Evolutionary conservation across 108 stramenopile genomes (phyloP), one percentile per base, ranked within the genome.

Genomic region (Bacterosira constricta): DNA sequence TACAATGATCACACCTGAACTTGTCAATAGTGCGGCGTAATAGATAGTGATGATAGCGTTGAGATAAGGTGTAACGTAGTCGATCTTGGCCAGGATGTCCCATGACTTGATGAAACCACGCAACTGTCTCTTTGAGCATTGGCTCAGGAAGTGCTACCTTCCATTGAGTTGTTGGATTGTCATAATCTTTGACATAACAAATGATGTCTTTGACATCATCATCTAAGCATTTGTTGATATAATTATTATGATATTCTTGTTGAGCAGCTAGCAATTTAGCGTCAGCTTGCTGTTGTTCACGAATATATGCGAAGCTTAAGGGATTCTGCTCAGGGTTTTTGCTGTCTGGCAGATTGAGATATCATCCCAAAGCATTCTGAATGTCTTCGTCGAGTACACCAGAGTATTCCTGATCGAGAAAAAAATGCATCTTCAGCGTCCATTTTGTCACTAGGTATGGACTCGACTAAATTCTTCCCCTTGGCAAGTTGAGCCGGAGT

Each of bases 101-200:
- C 10, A 79, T 63, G 12, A 56, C 20, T 7, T 51, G 34, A 36
- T 84, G 83, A 66, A 60, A 84, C 70, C 74, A 84, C 15, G 39
- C 23, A 21, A 78, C 32, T 11, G 45, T 66, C 0, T 21, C n/a
- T 34, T 20, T 15, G 20, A 75, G 17, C 20, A 83, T 32, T 12
- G n/a, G 12, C 5, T 20, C 1, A 30, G 82, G 82, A 12, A 83
- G 31, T 35, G 53, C 78, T 11, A 83, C 74, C 41, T 66, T 76
- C 80, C 75, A 81, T 10, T 36, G 49, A 30, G 21, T 1, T 31
- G 26, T 41, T n/a, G n/a, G n/a, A n/a, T 15, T 26, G 9, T 66
- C 55, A 12, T 49, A n/a, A 12, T 15, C 38, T 54, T 54, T 63
- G 70, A 70, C 69, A 63, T 30, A 41, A 39, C 17, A 77, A 2